Evolutionary conservation across 2,329 filamentous ascomycete genomes (phyloP), one percentile per base, ranked within the genome.

Genomic region (Ophiostoma ulmi): DNA sequence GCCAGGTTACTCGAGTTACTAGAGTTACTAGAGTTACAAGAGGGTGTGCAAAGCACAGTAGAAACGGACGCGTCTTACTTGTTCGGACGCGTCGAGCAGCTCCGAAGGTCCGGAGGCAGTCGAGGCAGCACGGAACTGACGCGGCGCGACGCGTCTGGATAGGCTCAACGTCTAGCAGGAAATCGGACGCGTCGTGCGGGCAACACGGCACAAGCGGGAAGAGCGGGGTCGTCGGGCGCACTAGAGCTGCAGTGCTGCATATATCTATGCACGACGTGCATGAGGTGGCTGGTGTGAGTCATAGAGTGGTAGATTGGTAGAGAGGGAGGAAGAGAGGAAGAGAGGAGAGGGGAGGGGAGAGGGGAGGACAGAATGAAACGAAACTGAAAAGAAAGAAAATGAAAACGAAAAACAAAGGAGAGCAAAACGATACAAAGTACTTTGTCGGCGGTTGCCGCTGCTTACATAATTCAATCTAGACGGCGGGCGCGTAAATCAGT

Each of bases 51-150:
- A 10, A 5, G 5, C 39, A 41, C 20, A 44, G 17, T 5, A 52
- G 8, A 52, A 20, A 13, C 52, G 13, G 52, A 58, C 52, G 52
- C 52, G 52, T 58, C 52, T 58, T 26, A 14, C 10, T 11, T 17
- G 14, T 3, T 35, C 58, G 58, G 58, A 63, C 58, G 58, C 58
- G 58, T 58, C 52, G n/a, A 58, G 52, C 52, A 63, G 4, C 58
- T 63, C 58, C 58, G 58, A 63, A 11, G 14, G 61, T 64, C 63
- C 58, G 58, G 58, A 36, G 26, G 58, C 5, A 26, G 58, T 36
- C 26, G 26, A n/a, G 44, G 20, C 5, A 52, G 69, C 71, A 69
- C 73, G 72, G 70, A 39, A n/a, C 13, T 67, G 68, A 69, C 70
- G 70, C 70, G 52, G 52, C 11, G 44, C 35, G 70, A 48, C 67